These are phyloP conservation scores for Xylaria flabelliformis DNA, from an alignment of 495 filamentous ascomycete species.

Conservation along the genomic window DNA sequence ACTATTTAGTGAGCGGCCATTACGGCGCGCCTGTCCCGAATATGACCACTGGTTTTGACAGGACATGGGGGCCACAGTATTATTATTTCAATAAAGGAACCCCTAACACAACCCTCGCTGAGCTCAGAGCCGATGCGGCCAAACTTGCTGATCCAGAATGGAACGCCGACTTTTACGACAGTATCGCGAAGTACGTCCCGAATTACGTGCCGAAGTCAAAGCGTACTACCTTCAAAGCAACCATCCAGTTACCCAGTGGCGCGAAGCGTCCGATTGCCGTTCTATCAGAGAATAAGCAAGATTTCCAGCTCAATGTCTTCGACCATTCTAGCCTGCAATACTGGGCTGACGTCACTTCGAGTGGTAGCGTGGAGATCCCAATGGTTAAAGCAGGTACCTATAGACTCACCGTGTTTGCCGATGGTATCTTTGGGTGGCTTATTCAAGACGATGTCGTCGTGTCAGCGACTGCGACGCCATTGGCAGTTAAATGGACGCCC, in stretches of 20 bases:
- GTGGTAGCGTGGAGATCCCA: constrained; percentile 55
- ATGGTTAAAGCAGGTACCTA: constrained; percentile 57
- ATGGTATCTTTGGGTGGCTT: constrained; percentile 62
- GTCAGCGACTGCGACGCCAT: constrained; percentile 37
- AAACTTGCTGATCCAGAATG: constrained; percentile 53
- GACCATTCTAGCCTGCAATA: constrained; percentile 60
- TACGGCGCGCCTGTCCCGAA: constrained; percentile 63
- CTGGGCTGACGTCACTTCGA: constrained; percentile 58
- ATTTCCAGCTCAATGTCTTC: constrained; percentile 64
- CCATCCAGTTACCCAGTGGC: constrained; percentile 53
- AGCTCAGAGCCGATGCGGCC: constrained; percentile 56
- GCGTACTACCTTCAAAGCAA: constrained; percentile 51
- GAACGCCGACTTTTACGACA: constrained; percentile 63
- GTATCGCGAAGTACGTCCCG: constrained; percentile 60
- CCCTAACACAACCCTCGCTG: constrained; percentile 46
- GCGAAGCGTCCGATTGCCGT: constrained; percentile 57
- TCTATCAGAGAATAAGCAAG: constrained; percentile 56
- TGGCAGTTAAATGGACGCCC: constrained; percentile 46
- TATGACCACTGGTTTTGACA: constrained; percentile 64
- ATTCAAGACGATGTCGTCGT: constrained; percentile 34
- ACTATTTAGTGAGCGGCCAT: constrained; percentile 58
- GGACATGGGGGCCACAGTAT: constrained; percentile 63
- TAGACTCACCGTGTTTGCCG: constrained; percentile 63
- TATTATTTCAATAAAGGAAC: constrained; percentile 61
- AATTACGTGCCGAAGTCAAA: constrained; percentile 56